Evolutionary conservation across 768 basidiomycete species (phyloP).

Genomic region (Leucogyrophana mollusca): DNA sequence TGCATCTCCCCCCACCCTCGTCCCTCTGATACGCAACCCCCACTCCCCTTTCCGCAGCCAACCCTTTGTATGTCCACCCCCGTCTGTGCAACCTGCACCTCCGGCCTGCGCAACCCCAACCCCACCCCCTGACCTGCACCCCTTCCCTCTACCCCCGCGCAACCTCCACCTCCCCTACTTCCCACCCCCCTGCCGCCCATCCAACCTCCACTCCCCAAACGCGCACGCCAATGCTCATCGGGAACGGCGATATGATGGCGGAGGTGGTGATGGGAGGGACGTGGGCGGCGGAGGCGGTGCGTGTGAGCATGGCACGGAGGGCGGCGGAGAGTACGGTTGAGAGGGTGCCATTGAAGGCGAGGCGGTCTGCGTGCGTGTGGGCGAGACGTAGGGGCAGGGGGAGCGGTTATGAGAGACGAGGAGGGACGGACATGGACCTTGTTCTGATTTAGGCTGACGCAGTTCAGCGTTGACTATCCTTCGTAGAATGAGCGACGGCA

Average conservation of each 20-base stretch:
- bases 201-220: constrained; percentile 66
- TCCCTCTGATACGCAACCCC: too few species aligned
- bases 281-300: constrained; percentile 76
- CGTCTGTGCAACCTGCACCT: too few species aligned
- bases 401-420: background rate
- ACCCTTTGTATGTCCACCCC: too few species aligned
- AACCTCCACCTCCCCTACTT: too few species aligned
- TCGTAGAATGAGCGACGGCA: background rate
- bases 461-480: constrained; percentile 84
- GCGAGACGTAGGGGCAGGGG: constrained; percentile 34
- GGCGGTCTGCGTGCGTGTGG: constrained; percentile 35
- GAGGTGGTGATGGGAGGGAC: constrained; percentile 83
- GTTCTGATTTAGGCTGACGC: constrained; percentile 65
- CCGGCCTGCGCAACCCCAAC: too few species aligned
- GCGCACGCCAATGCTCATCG: constrained; percentile 65
- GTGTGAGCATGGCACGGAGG: constrained; percentile 66
- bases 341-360: constrained; percentile 54
- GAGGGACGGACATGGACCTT: constrained; percentile 38
- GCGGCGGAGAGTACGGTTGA: constrained; percentile 62
- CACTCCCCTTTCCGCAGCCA: too few species aligned
- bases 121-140: too few species aligned
- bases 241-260: constrained; percentile 77
- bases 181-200: too few species aligned
- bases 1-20: too few species aligned
- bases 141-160: too few species aligned